Conservation (phyloP, 768 basidiomycete species). For the Phlebiopsis gigantea region DNA sequence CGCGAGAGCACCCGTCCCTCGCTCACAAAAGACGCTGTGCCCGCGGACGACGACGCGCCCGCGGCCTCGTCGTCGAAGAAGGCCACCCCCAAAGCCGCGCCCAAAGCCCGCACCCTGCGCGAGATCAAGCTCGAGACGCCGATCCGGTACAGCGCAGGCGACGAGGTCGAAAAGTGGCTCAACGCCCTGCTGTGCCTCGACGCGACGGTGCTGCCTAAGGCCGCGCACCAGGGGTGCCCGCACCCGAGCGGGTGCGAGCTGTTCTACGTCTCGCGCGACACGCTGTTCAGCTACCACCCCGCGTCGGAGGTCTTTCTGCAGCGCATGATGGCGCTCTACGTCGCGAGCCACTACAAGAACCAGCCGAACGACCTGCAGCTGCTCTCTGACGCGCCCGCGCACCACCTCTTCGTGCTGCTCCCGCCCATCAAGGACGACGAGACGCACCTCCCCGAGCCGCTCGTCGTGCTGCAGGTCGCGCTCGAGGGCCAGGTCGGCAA, state of each 20-base stretch:
- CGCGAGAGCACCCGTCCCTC: constrained; percentile 86
- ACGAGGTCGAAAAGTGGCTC: constrained; percentile 93
- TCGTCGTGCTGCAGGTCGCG: constrained; percentile 94
- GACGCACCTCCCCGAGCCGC: constrained; percentile 86
- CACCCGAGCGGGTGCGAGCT: constrained; percentile 93
- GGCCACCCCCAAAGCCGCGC: constrained; percentile 44
- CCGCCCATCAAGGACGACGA: constrained; percentile 91
- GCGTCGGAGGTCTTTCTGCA: constrained; percentile 98
- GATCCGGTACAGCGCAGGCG: constrained; percentile 84
- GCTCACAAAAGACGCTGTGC: constrained; percentile 53
- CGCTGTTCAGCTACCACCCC: constrained; percentile 94
- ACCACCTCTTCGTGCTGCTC: constrained; percentile 92
- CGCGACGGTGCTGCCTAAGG: constrained; percentile 58
- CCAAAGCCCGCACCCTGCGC: constrained; percentile 71
- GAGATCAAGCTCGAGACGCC: constrained; percentile 95
- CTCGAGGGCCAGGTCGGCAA: constrained; percentile 91
- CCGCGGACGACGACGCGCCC: constrained; percentile 37
- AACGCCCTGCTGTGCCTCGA: constrained; percentile 88
- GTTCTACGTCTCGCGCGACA: constrained; percentile 93
- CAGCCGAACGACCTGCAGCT: constrained; percentile 99
- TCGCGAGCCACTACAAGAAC: constrained; percentile 98
- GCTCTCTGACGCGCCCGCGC: constrained; percentile 93
- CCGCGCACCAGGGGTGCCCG: constrained; percentile 72
- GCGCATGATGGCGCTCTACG: constrained; percentile 97
- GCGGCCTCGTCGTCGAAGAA: constrained; percentile 48